Conservation (phyloP, 2,329 filamentous ascomycete genomes). For the Anisogramma anomala region DNA sequence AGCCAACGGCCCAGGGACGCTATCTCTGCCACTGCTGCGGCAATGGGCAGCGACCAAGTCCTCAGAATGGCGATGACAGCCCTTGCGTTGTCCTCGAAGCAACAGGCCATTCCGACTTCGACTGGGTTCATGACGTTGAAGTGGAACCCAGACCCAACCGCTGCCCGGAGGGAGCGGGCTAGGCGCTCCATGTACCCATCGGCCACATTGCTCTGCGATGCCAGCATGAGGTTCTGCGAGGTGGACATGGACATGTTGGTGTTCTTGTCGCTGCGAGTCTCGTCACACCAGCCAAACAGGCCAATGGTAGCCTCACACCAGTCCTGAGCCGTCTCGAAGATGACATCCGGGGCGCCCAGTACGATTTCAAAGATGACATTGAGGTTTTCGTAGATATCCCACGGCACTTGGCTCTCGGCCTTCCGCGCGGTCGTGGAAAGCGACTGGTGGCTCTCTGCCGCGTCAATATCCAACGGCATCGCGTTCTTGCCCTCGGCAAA, state of each 20-base stretch:
- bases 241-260: slow-evolving; percentile 30
- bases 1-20: slow-evolving; percentile 79
- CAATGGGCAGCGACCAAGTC: slow-evolving; percentile 69
- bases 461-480: slow-evolving; percentile 23
- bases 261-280: slow-evolving; percentile 45
- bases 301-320: slow-evolving; percentile 85
- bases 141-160: slow-evolving; percentile 51
- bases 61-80: slow-evolving; percentile 63
- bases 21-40: slow-evolving; percentile 69
- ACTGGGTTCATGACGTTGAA: slow-evolving; percentile 65
- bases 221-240: slow-evolving; percentile 25
- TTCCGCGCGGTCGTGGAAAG: slow-evolving; percentile 58
- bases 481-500: slow-evolving; percentile 62
- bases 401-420: slow-evolving; percentile 78
- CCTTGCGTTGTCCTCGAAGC: slow-evolving; percentile 73
- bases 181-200: slow-evolving; percentile 66
- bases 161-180: slow-evolving; percentile 57
- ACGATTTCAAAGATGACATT: slow-evolving; percentile 70
- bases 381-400: slow-evolving; percentile 79
- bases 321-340: slow-evolving; percentile 68
- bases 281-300: slow-evolving; percentile 86
- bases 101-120: slow-evolving; percentile 70
- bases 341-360: slow-evolving; percentile 62
- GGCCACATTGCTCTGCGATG: slow-evolving; percentile 35
- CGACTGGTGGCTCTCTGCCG: slow-evolving; percentile 30